These are phyloP conservation scores for Aulographum hederae DNA, from an alignment of 2,329 filamentous ascomycete species.

Conservation along the genomic window DNA sequence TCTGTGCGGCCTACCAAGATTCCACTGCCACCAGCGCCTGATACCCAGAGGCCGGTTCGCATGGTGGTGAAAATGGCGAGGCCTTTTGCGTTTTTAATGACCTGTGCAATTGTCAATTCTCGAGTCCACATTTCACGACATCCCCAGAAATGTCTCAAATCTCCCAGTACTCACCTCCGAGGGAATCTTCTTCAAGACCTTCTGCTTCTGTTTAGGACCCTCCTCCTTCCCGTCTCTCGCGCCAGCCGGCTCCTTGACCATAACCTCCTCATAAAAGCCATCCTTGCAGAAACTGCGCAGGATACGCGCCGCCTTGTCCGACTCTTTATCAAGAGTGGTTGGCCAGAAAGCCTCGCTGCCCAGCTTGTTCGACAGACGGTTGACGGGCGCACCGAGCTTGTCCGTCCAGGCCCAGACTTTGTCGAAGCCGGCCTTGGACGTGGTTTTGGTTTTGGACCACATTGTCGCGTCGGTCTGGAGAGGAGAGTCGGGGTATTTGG, in stretches of 20 bases:
- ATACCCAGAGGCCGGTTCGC: slow-evolving; percentile 82
- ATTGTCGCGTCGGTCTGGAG: slow-evolving; percentile 14
- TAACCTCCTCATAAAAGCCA: slow-evolving; percentile 46
- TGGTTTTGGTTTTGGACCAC: slow-evolving; percentile 36
- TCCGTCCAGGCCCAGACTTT: slow-evolving; percentile 50
- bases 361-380: slow-evolving; percentile 63
- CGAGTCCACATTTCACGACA: not conserved
- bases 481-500: too few relatives aligned
- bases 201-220: slow-evolving; percentile 39
- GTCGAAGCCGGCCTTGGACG: slow-evolving; percentile 51
- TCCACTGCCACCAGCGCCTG: slow-evolving; percentile 77
- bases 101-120: slow-evolving; percentile 22
- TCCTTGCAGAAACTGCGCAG: slow-evolving; percentile 78
- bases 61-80: slow-evolving; percentile 91
- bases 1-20: slow-evolving; percentile 68
- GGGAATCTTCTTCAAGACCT: slow-evolving; percentile 67
- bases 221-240: too few relatives aligned
- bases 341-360: slow-evolving; percentile 76
- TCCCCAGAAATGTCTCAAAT: too few relatives aligned
- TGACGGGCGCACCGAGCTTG: slow-evolving; percentile 59
- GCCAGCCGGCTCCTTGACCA: slow-evolving; percentile 16
- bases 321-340: slow-evolving; percentile 68
- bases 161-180: slow-evolving; percentile 28
- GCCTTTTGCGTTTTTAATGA: slow-evolving; percentile 77
- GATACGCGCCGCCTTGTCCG: slow-evolving; percentile 80